Evolutionary conservation across 148 eudicot genomes (phyloP), one percentile per base, ranked within the genome.

Genomic region (Amaranthus hypochondriacus): DNA sequence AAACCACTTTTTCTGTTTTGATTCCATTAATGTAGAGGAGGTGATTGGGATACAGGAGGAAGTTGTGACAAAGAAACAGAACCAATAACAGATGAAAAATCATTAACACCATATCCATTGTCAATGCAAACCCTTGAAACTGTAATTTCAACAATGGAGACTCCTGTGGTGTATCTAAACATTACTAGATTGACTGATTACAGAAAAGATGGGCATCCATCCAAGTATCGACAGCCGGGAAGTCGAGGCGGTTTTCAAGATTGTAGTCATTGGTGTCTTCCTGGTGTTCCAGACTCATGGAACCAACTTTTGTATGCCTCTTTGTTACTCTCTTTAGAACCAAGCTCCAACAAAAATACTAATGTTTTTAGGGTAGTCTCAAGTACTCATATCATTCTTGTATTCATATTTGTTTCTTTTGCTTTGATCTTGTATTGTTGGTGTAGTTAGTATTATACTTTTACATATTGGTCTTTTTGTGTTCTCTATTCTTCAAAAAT

Each of bases 201-300:
- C 48, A 79, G 97, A 62, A 88, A 85, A 76, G 97, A 92, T 49
- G 97, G 84, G 4, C 97, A 92, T 62, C 92, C 95, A 10, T 92
- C 97, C 0, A 73, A 82, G 8, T 90, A 71, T 72, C 65, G 90
- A 73, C 70, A 48, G n/a, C 68, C 77, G 0, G 59, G 68, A 47
- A 9, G 70, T 52, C 65, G 69, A 0, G 81, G 75, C n/a, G 11
- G 12, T 48, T 4, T 58, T 2, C 89, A 90, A 56, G 98, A 92
- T 71, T 92, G 98, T 39, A 92, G 96, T 74, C 98, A 92, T 68
- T 92, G 98, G 98, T 92, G 98, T 63, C 91, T 92, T 4, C 98
- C 98, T 11, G 98, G 98, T 2, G 89, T 92, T 39, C 98, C 98
- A 2, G 96, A 92, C 67, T 60, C 92, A 13, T 92, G 98, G 98